Evolutionary conservation across 2,329 filamentous ascomycete species (phyloP).

Genomic region (Diaporthe vaccinii): DNA sequence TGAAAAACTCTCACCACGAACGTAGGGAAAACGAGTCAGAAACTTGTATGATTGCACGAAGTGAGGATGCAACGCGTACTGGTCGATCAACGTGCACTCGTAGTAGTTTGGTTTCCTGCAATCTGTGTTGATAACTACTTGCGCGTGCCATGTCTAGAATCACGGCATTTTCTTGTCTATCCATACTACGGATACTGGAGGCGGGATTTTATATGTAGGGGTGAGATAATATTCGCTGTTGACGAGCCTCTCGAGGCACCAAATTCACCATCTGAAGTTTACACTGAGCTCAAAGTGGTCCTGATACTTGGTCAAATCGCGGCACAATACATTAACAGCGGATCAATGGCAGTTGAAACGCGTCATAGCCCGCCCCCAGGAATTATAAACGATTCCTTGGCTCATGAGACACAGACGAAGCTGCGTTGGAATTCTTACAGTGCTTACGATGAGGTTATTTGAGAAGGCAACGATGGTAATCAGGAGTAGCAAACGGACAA

Average conservation of each 20-base stretch:
- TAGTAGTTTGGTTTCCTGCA: no score
- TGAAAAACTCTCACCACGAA: no score
- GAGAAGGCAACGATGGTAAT: rapidly evolving
- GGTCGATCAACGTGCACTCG: no score
- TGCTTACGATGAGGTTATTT: not conserved
- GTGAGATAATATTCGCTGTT: no score
- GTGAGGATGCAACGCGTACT: no score
- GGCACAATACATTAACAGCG: not conserved
- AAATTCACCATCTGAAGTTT: no score
- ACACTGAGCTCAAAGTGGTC: not conserved
- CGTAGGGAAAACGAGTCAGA: no score
- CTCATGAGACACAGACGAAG: not conserved
- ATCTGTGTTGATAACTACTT: not conserved
- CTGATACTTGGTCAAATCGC: no score
- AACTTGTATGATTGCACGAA: no score
- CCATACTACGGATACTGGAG: not conserved
- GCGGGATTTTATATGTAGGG: not conserved
- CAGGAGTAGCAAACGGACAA: not conserved
- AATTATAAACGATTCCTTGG: not conserved
- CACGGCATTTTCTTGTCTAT: no score
- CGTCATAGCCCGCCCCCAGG: not conserved
- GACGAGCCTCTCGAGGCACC: no score
- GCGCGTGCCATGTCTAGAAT: no score
- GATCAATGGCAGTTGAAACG: not conserved
- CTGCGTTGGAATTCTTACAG: not conserved